Conservation (phyloP, 345 rosid genomes). For the Brassica rapa region DNA sequence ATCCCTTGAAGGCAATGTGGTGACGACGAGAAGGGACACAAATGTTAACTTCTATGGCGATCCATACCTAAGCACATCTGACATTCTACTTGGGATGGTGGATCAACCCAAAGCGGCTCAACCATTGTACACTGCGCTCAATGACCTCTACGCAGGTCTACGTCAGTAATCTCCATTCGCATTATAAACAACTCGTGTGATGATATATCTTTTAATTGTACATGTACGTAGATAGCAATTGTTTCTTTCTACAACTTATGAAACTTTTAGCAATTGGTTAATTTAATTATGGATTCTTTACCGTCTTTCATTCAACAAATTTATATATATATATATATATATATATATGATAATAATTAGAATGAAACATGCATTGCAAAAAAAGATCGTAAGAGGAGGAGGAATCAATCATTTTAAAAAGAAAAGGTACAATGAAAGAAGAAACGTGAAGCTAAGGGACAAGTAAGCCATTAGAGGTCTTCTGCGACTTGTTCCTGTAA, state of each 20-base stretch:
- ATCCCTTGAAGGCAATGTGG: conserved; percentile 88
- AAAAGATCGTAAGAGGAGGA: conserved; percentile 1
- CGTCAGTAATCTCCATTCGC: conserved; percentile 32
- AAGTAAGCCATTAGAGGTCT: conserved; percentile 57
- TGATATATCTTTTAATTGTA: not conserved
- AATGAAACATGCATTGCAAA: conserved; percentile 12
- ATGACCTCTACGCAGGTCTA: conserved; percentile 57
- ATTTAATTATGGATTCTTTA: not conserved
- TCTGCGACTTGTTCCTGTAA: conserved; percentile 88
- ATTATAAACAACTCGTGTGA: conserved; percentile 2
- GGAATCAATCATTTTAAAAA: conserved; percentile 2
- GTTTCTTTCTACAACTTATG: not conserved
- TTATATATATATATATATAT: not conserved
- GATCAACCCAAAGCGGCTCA: conserved; percentile 89
- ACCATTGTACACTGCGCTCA: conserved; percentile 75
- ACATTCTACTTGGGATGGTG: conserved; percentile 79
- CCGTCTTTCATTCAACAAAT: not conserved
- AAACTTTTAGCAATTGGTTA: not conserved
- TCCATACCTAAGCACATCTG: conserved; percentile 77
- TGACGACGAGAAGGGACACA: conserved; percentile 78
- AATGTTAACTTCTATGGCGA: conserved; percentile 90
- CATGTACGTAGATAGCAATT: conserved; percentile 7
- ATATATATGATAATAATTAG: not conserved
- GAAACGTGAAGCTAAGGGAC: conserved; percentile 27
- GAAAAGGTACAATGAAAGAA: not conserved